Evolutionary conservation across 1,284 basidiomycete genomes (phyloP), one percentile per base, ranked within the genome.

Genomic region (Microbotryum violaceum): DNA sequence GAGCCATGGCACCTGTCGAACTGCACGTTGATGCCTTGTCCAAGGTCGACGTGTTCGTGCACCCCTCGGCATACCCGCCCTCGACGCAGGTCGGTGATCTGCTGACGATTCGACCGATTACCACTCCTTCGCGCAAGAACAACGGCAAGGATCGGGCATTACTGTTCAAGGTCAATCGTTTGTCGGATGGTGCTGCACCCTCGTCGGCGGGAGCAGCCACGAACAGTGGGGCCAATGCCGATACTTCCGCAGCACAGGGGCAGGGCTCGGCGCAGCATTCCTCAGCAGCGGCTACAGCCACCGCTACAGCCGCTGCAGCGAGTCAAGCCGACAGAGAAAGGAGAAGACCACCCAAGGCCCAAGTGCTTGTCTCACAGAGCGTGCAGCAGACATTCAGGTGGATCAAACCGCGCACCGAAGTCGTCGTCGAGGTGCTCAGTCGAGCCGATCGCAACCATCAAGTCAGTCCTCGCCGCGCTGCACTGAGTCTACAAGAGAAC

Each of bases 21-120:
- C 59, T 68, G 0, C 60, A 62, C n/a, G 31, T 68, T 45, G 67
- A 68, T 53, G 42, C 62, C 3, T 25, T 54, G 4, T 55, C 64
- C 2, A 51, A 54, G 2, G 27, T 14, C 37, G 67, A 68, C 54
- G 44, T 68, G 21, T 14, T 42, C 16, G 44, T 68, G 51, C 51
- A 42, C 27, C 49, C 59, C 3, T 20, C 57, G 10, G 50, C 58
- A 6, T 47, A 56, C 42, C 66, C 66, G 1, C 21, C 33, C 8
- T 55, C 57, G 44, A 50, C 64, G 10, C 45, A 14, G 7, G 48
- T 57, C 2, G 64, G 64, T 47, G 67, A 68, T 54, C 42, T 68
- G 46, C 44, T 68, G 42, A 61, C 62, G 2, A 46, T 68, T 8
- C 56, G 66, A 23, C 66, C 66, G 10, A 33, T 52, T 49, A 44